Evolutionary conservation across 2,329 filamentous ascomycete species (phyloP), one percentile per base, ranked within the genome.

Genomic region (Phialocephala sp.): DNA sequence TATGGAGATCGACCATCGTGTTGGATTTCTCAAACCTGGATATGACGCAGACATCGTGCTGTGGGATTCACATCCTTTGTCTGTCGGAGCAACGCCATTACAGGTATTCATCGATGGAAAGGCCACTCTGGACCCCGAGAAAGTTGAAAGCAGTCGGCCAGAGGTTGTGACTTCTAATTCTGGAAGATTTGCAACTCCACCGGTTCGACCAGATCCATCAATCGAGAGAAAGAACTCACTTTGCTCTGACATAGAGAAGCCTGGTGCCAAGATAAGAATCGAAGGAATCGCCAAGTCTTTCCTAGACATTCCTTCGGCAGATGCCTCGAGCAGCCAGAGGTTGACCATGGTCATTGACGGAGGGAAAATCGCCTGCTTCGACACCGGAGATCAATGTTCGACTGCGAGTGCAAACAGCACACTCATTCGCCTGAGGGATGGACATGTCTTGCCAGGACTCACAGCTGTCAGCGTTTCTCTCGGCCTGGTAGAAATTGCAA

Each of bases 41-140:
- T 84, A 82, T 64, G 83, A 85, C 70, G 83, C 82, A 15, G 82
- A 85, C 64, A 69, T 84, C 36, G 82, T 82, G 4, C 75, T 84
- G 4, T 84, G 82, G 82, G 79, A 84, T 64, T 77, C 77, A 0
- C 81, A 84, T 66, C 82, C 82, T 2, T 75, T 84, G 1, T 75
- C 78, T 14, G 69, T 80, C 18, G 82, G 81, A 6, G 80, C 82
- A 12, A 82, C 78, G 4, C 79, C 82, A 3, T 69, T 80, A 11
- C 80, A 84, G 64, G 82, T 84, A 15, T 83, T 79, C 43, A 80
- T 84, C 66, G 82, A 84, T 68, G 82, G 82, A 1, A 75, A 70
- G 36, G 69, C 76, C 37, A 77, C 76, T 27, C 68, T 80, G 18
- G 76, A 79, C 32, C 72, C 75, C 1, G 72, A 71, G 22, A 72